A percentile compares a stretch with the other conserved stretches of the same genome.
phyloP scores from a whole-genome alignment of 1,284 basidiomycete species.

The Bjerkandera adusta region DNA sequence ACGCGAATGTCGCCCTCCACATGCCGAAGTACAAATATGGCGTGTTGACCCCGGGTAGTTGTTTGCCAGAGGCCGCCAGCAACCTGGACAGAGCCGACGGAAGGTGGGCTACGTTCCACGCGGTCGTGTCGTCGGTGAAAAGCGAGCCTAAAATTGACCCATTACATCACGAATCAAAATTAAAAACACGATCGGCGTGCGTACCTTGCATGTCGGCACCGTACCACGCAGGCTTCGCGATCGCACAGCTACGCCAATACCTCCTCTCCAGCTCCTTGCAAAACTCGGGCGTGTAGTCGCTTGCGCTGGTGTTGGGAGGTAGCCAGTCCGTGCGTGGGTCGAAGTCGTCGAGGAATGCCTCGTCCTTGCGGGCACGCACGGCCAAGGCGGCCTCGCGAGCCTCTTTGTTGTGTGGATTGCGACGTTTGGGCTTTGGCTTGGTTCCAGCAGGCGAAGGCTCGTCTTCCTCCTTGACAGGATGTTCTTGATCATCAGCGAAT shows the following conservation, averaged over 20 bases:
- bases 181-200: conserved; percentile 18
- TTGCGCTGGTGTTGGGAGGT: conserved; percentile 62
- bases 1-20: conserved; percentile 98
- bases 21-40: conserved; percentile 99
- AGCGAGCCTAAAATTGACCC: conserved; percentile 61
- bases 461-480: conserved; percentile 20
- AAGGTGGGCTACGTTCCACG: conserved; percentile 94
- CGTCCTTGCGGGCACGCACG: conserved; percentile 53
- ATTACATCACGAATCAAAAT: not conserved
- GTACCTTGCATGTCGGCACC: conserved; percentile 91
- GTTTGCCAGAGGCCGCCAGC: conserved; percentile 62
- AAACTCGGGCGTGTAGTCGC: conserved; percentile 83
- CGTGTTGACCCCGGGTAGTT: conserved; percentile 93
- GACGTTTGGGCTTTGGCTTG: conserved; percentile 43
- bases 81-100: conserved; percentile 86
- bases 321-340: conserved; percentile 76
- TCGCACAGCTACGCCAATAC: conserved; percentile 90
- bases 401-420: conserved; percentile 44
- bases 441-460: conserved; percentile 31
- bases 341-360: conserved; percentile 66
- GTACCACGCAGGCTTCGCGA: conserved; percentile 92
- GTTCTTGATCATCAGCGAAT: conserved; percentile 11
- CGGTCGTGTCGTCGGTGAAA: conserved; percentile 76
- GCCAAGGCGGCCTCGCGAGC: conserved; percentile 52
- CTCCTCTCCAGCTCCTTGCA: conserved; percentile 87